A percentile compares a stretch with the other conserved stretches of the same genome.
phyloP scores from a whole-genome alignment of 2,329 filamentous ascomycete species.

The Epichloe aotearoae region DNA sequence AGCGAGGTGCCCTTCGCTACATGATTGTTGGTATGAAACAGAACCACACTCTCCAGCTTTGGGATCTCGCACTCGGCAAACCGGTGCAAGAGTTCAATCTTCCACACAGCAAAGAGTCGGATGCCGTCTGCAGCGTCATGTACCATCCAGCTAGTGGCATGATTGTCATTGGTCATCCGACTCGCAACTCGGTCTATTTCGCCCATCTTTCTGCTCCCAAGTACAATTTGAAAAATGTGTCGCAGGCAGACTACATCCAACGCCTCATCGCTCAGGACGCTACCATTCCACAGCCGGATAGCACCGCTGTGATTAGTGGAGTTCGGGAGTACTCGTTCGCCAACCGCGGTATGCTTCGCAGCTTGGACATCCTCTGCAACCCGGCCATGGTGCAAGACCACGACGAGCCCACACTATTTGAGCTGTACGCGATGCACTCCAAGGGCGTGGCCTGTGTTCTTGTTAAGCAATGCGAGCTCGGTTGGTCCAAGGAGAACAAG shows the following conservation, averaged over 20 bases:
- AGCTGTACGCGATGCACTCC: slow-evolving; percentile 95
- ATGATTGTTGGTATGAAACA: slow-evolving; percentile 98
- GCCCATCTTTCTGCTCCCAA: slow-evolving; percentile 88
- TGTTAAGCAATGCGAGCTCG: slow-evolving; percentile 78
- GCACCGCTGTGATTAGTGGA: slow-evolving; percentile 93
- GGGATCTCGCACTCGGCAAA: slow-evolving; percentile 91
- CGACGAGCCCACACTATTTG: slow-evolving; percentile 69
- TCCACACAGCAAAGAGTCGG: slow-evolving; percentile 88
- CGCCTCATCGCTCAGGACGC: slow-evolving; percentile 60
- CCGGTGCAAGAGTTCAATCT: slow-evolving; percentile 95
- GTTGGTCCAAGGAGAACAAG: slow-evolving; percentile 85
- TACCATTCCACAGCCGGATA: slow-evolving; percentile 71
- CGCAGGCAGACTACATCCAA: slow-evolving; percentile 78
- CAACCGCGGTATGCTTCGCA: slow-evolving; percentile 75
- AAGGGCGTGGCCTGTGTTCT: slow-evolving; percentile 86
- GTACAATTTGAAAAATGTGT: slow-evolving; percentile 71
- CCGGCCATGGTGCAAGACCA: slow-evolving; percentile 49
- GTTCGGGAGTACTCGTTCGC: slow-evolving; percentile 90
- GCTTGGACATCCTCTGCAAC: slow-evolving; percentile 72
- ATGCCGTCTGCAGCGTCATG: slow-evolving; percentile 93
- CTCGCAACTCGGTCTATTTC: slow-evolving; percentile 94
- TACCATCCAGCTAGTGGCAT: slow-evolving; percentile 90
- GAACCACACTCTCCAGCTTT: slow-evolving; percentile 95
- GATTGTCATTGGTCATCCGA: slow-evolving; percentile 89
- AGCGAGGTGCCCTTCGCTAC: slow-evolving; percentile 80